Percentiles rank a stretch among this genome's conserved stretches.
phyloP scores from a whole-genome alignment of 257 asterid genomes.

The Dorcoceras hygrometricum region DNA sequence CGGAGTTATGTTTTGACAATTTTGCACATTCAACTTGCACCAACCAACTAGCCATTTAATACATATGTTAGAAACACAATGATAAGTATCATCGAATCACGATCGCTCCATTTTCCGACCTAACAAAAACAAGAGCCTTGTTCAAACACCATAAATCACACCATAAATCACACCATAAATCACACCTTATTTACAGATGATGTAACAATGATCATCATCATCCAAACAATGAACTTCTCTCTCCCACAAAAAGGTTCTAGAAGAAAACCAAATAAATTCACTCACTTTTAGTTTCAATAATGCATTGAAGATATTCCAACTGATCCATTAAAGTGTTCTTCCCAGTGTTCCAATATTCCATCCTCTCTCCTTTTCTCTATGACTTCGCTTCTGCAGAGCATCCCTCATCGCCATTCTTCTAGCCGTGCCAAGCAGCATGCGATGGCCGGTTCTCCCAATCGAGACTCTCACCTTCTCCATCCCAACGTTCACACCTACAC shows the following conservation, averaged over 20 bases:
- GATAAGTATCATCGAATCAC: too few species aligned
- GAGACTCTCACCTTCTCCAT: slow-evolving; percentile 84
- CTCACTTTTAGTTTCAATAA: slow-evolving; percentile 24
- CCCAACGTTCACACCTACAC: slow-evolving; percentile 82
- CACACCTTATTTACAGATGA: too few species aligned
- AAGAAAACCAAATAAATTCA: not conserved
- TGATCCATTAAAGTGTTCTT: slow-evolving; percentile 41
- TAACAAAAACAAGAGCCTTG: not conserved
- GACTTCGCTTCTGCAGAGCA: slow-evolving; percentile 55
- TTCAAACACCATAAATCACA: not conserved
- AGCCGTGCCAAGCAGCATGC: slow-evolving; percentile 54
- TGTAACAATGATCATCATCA: not conserved
- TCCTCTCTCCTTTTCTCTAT: slow-evolving; percentile 77
- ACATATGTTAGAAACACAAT: too few species aligned
- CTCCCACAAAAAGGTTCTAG: not conserved
- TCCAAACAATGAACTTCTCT: not conserved
- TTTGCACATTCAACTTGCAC: too few species aligned
- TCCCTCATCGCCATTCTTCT: slow-evolving; percentile 59
- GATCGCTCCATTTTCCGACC: too few species aligned
- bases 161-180: not conserved
- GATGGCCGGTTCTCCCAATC: slow-evolving; percentile 69
- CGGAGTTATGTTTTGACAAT: too few species aligned
- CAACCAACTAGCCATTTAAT: too few species aligned
- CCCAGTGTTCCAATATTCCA: slow-evolving; percentile 74
- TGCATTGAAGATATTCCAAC: slow-evolving; percentile 16